Evolutionary conservation across 2,329 filamentous ascomycete species (phyloP), one percentile per base, ranked within the genome.

Genomic region (Stenocarpella maydis): DNA sequence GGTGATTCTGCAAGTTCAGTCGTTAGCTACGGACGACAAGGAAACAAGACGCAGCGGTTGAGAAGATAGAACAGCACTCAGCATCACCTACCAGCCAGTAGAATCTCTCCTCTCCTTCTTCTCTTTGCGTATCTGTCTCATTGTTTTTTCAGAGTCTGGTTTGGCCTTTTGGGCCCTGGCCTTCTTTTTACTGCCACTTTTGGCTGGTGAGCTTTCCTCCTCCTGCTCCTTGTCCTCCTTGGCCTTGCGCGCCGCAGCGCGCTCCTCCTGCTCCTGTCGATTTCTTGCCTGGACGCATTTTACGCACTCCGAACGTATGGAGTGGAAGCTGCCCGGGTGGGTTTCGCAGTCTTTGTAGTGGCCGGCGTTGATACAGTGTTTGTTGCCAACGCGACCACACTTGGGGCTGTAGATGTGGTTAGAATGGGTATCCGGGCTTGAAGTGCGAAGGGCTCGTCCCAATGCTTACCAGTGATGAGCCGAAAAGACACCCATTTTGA

Each of bases 151-250:
- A 10, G 10, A n/a, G 21, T 28, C 19, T 0, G 58, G 41, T 41
- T 53, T 53, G 17, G 31, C 9, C 37, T 63, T 70, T 1, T 17
- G 17, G 4, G 45, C 31, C 47, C 71, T 71, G 19, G 34, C 63
- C 31, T 66, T 69, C 39, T 63, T 58, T 10, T 21, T 50, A n/a
- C 6, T 43, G 47, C n/a, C n/a, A n/a, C 14, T 67, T 19, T 53
- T 54, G n/a, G n/a, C n/a, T n/a, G 34, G 45, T 1, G 34, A 8
- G 34, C 34, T 12, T 12, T 37, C 34, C 9, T 7, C 34, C 6
- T 67, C 66, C 28, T 47, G 61, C 2, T 64, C 43, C 21, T 65
- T 53, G 12, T 67, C 53, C 19, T 81, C 80, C 1, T 31, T 34
- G 4, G 26, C 9, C 14, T 34, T 28, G 24, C n/a, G 28, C 15